Evolutionary conservation across 2,329 filamentous ascomycete species (phyloP), one percentile per base, ranked within the genome.

Genomic region (Cryphonectria nitschkei): DNA sequence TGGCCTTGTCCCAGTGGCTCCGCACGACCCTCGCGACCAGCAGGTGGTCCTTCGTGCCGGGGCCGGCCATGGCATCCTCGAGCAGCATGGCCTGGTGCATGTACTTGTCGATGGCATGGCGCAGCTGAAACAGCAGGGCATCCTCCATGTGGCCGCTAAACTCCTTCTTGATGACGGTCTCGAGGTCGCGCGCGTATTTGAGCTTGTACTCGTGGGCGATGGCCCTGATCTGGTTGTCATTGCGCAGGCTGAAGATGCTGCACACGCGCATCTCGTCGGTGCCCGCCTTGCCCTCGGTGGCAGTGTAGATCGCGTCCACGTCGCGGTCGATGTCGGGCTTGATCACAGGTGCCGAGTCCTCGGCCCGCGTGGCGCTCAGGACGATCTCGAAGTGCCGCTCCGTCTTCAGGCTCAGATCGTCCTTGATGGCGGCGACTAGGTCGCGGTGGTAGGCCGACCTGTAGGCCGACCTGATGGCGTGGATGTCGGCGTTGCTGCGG

Each of bases 71-170:
- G 22, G 92, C 86, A 19, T 93, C 92, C 78, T 98, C 94, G n/a
- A 98, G 85, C 5, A 93, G 84, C 32, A 87, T 83, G 0, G 95
- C 96, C 76, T 97, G 95, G 74, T 94, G 91, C 85, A 93, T 92
- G 71, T 93, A 93, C 74, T 92, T 93, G 81, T 98, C 94, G 7
- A 88, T 83, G 2, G 93, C 95, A 16, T 91, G 86, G 14, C 87
- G 87, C n/a, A 98, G 83, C 80, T 97, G 94, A 78, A 90, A 90
- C 37, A 96, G 82, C 0, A 98, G 86, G 0, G 94, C 94, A 22
- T 93, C 88, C 79, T 95, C 86, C 94, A 98, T 98, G 79, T 98
- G 95, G 0, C 95, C 95, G 0, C 91, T 93, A 81, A 98, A 98
- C 77, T 96, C 90, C 82, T 90, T 72, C 73, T 89, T 89, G 75